These are phyloP conservation scores for Arctium lappa DNA, from an alignment of 129 eudicot species.

Conservation along the genomic window DNA sequence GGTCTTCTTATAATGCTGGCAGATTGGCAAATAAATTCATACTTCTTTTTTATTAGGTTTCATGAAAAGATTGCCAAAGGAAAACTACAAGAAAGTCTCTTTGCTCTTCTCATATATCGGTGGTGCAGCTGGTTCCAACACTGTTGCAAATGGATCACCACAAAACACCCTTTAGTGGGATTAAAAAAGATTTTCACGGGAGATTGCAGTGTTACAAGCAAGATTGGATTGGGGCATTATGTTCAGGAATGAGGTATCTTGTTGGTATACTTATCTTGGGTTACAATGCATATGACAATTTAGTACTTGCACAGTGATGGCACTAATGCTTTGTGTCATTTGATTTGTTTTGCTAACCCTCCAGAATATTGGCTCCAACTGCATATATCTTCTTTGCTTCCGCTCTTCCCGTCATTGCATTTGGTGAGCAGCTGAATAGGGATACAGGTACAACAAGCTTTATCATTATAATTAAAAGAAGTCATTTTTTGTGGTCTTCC, in stretches of 20 bases:
- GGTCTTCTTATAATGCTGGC: not conserved
- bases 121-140: conserved; percentile 8
- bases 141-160: conserved; percentile 43
- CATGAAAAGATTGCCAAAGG: not conserved
- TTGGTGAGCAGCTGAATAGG: conserved; percentile 86
- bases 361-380: conserved; percentile 91
- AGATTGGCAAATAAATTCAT: not conserved
- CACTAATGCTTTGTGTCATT: not conserved
- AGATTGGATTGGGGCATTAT: conserved; percentile 64
- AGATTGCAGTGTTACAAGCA: conserved; percentile 61
- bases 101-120: not conserved
- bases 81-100: conserved; percentile 5
- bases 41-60: not conserved
- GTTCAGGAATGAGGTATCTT: conserved; percentile 64
- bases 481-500: not conserved
- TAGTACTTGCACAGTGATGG: not conserved
- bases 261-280: not conserved
- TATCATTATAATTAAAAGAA: not conserved
- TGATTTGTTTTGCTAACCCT: not conserved
- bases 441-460: conserved; percentile 62
- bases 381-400: conserved; percentile 90
- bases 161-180: conserved; percentile 64
- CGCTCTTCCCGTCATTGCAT: conserved; percentile 93
- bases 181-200: conserved; percentile 60
- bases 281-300: not conserved